Evolutionary conservation across 371 early-diverging fungal species (phyloP).

Genomic region (Zopfochytrium polystomum): DNA sequence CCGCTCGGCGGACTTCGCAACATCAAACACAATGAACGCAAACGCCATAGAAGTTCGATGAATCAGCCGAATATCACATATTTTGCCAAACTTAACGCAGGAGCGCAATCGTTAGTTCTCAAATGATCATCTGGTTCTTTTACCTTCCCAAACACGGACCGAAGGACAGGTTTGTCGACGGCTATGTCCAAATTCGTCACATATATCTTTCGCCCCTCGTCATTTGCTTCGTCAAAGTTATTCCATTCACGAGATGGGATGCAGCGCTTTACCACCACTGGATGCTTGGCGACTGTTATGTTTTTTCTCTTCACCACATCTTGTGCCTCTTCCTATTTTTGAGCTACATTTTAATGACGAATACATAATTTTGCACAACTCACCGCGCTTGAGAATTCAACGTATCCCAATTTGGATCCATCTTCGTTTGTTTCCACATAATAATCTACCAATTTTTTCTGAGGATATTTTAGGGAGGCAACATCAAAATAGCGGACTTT

Average conservation of each 20-base stretch:
- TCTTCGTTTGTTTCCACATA: conserved; percentile 34
- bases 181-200: conserved; percentile 35
- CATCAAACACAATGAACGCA: conserved; percentile 46
- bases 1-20: conserved; percentile 32
- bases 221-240: conserved; percentile 27
- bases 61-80: conserved; percentile 41
- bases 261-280: conserved; percentile 35
- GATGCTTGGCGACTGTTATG: conserved; percentile 18
- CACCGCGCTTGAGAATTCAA: conserved; percentile 36
- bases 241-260: conserved; percentile 40
- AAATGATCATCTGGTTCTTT: too few relatives aligned
- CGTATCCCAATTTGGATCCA: conserved; percentile 37
- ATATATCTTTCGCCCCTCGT: conserved; percentile 38
- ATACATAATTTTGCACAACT: not conserved
- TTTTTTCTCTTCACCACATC: conserved; percentile 12
- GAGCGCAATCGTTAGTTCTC: not conserved
- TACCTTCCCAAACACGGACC: conserved; percentile 40
- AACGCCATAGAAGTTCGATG: conserved; percentile 32
- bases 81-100: conserved; percentile 38
- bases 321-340: conserved; percentile 26
- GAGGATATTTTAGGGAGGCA: too few relatives aligned
- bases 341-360: not conserved
- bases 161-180: conserved; percentile 34
- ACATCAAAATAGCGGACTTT: not conserved
- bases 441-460: too few relatives aligned